These are phyloP conservation scores for Diaporthe sp. DNA, from an alignment of 2,329 filamentous ascomycete species.

Conservation along the genomic window DNA sequence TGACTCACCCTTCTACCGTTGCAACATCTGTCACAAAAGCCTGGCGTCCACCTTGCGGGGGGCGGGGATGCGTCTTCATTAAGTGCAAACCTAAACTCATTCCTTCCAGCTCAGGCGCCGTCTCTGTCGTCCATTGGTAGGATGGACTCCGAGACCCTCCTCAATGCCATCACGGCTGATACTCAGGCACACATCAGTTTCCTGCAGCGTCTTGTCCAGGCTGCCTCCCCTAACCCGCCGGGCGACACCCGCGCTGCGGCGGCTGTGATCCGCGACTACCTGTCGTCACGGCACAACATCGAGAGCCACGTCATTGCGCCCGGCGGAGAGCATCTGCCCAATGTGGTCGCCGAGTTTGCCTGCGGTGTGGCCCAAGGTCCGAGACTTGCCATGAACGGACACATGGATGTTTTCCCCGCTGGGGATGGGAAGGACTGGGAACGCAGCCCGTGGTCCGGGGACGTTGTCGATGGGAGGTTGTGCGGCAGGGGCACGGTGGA, in stretches of 20 bases:
- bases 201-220: slow-evolving; percentile 48
- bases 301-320: slow-evolving; percentile 49
- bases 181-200: slow-evolving; percentile 24
- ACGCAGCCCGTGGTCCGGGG: slow-evolving; percentile 54
- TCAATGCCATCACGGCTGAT: slow-evolving; percentile 37
- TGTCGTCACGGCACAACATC: slow-evolving; percentile 46
- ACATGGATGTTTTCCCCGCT: slow-evolving; percentile 58
- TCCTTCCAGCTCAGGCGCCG: not conserved
- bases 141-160: slow-evolving; percentile 42
- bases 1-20: not conserved
- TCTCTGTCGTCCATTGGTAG: not conserved
- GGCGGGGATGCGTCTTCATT: not conserved
- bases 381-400: slow-evolving; percentile 57
- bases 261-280: slow-evolving; percentile 49
- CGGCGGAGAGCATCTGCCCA: slow-evolving; percentile 48
- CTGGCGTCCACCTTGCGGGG: too few species aligned
- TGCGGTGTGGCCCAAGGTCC: slow-evolving; percentile 44
- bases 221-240: slow-evolving; percentile 55
- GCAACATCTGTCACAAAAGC: not conserved
- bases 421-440: slow-evolving; percentile 52
- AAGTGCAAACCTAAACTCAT: not conserved
- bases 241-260: slow-evolving; percentile 54
- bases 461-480: slow-evolving; percentile 50
- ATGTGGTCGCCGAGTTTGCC: slow-evolving; percentile 52
- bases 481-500: slow-evolving; percentile 57